Conservation (phyloP, 2,329 filamentous ascomycete genomes). For the Penicillium brevicompactum region DNA sequence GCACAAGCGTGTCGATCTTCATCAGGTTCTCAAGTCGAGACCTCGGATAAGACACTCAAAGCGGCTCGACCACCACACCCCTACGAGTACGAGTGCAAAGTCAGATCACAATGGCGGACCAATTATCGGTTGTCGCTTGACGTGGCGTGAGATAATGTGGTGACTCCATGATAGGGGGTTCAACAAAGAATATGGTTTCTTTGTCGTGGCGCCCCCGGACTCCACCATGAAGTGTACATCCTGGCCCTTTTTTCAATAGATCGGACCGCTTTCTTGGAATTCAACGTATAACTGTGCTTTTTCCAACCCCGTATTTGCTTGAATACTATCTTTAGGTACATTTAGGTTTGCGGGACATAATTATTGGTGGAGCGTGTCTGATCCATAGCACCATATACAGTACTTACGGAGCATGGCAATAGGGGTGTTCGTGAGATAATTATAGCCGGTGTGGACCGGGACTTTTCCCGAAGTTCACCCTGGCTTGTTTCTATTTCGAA, state of each 20-base stretch:
- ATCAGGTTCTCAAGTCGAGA: conserved; percentile 15
- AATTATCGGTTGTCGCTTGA: conserved; percentile 5
- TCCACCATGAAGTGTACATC: conserved; percentile 16
- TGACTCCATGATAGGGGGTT: conserved; percentile 22
- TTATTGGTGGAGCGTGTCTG: conserved; percentile 9
- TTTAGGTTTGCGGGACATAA: conserved; percentile 7
- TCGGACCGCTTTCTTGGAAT: conserved; percentile 12
- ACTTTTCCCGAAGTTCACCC: conserved; percentile 4
- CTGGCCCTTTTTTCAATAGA: conserved; percentile 14
- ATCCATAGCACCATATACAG: neutral
- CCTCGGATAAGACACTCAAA: conserved; percentile 2
- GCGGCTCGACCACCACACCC: conserved; percentile 11
- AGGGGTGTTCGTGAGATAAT: conserved; percentile 7
- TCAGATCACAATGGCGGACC: neutral
- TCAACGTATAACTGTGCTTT: neutral
- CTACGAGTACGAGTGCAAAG: neutral
- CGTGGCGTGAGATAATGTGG: neutral
- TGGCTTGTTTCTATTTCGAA: neutral
- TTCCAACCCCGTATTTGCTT: conserved; percentile 9
- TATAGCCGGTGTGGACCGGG: conserved; percentile 1
- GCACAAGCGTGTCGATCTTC: conserved; percentile 11
- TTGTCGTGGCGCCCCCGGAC: conserved; percentile 22
- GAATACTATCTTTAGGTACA: conserved; percentile 12
- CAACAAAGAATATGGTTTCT: neutral
- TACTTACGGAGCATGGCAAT: neutral